phyloP scores from a whole-genome alignment of 2,329 filamentous ascomycete genomes.

The Verticillium zaregamsianum region DNA sequence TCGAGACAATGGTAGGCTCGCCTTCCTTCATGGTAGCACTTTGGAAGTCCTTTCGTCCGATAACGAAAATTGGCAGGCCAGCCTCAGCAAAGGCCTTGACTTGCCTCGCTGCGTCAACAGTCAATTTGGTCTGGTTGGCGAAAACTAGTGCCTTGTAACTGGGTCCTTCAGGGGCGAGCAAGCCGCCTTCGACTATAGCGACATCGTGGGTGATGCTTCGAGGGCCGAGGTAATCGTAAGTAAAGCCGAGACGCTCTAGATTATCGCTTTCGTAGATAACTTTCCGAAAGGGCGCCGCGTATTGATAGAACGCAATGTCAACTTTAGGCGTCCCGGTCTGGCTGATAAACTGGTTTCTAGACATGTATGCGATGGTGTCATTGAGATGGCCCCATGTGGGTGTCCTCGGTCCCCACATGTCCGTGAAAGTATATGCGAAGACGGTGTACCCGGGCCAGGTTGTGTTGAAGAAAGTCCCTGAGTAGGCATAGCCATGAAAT shows the following conservation, averaged over 20 bases:
- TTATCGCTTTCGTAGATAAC: slow-evolving; percentile 1
- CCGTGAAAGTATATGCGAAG: slow-evolving; percentile 16
- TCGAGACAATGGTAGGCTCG: not conserved
- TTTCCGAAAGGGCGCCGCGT: slow-evolving; percentile 12
- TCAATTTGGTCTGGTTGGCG: slow-evolving; percentile 15
- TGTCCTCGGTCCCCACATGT: slow-evolving; percentile 16
- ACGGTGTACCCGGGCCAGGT: slow-evolving; percentile 18
- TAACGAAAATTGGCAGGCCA: slow-evolving; percentile 17
- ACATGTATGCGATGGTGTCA: slow-evolving; percentile 13
- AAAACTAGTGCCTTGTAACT: slow-evolving; percentile 18
- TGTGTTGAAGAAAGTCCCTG: slow-evolving; percentile 14
- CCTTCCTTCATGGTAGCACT: not conserved
- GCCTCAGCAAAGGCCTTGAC: slow-evolving; percentile 13
- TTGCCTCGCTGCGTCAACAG: slow-evolving; percentile 8
- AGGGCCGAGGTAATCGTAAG: slow-evolving; percentile 16
- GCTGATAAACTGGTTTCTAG: slow-evolving; percentile 12
- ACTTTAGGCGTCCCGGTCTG: slow-evolving; percentile 14
- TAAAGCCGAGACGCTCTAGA: slow-evolving; percentile 8
- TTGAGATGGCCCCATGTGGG: slow-evolving; percentile 15
- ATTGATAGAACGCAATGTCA: slow-evolving; percentile 8
- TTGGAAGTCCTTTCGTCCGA: slow-evolving; percentile 3
- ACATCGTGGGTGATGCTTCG: slow-evolving; percentile 8
- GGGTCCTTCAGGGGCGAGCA: slow-evolving; percentile 16
- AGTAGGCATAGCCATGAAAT: slow-evolving; percentile 16
- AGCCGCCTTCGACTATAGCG: slow-evolving; percentile 5